Base-by-base conservation (phyloP, 208 protist species). In the Leptomonas pyrrhocoris region DNA sequence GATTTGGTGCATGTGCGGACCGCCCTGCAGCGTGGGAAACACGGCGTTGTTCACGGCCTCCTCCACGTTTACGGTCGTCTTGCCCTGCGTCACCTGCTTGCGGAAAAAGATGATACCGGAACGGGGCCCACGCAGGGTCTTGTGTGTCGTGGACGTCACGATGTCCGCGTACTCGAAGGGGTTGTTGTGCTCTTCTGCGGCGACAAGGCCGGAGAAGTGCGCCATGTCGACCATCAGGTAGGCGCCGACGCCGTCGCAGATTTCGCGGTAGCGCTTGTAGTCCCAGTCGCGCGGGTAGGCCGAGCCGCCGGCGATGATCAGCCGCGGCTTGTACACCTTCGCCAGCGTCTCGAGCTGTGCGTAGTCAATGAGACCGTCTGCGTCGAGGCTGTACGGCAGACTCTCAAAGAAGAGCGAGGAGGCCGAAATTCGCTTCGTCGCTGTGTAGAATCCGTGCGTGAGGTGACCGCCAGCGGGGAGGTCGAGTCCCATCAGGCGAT, bases 91-190 rank as follows among this genome's bases (percentile, higher is more conserved):
- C 58, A 84, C 75, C 56, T 88, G 90, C 71, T 97, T 97, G 34
- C 94, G 80, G 93, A 89, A 99, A 82, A 99, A 99, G 83, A 99
- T 99, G 55, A 99, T 85, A 61, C 98, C 98, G 30, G 97, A 88
- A 56, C 98, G 90, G 19, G 99, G 98, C 23, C 98, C 98, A 65
- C 99, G 93, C 0, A 99, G 86, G 30, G 98, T 98, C 92, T 99
- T 99, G 93, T 99, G 99, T 27, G 99, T 99, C 23, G 99, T 99
- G 7, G 98, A 98, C 13, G 98, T 99, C 16, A 99, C 99, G 38
- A 99, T 77, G 82, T 99, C 98, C 60, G 89, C 98, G 77, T 92
- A 93, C 27, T 94, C 85, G 73, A 99, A 99, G 15, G 98, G 98
- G 51, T 75, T 78, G 54, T 85, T 71, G 58, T 93, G 76, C 53